Evolutionary conservation across 2,329 filamentous ascomycete species (phyloP), one percentile per base, ranked within the genome.

Genomic region (Arthrobotrys conoides): DNA sequence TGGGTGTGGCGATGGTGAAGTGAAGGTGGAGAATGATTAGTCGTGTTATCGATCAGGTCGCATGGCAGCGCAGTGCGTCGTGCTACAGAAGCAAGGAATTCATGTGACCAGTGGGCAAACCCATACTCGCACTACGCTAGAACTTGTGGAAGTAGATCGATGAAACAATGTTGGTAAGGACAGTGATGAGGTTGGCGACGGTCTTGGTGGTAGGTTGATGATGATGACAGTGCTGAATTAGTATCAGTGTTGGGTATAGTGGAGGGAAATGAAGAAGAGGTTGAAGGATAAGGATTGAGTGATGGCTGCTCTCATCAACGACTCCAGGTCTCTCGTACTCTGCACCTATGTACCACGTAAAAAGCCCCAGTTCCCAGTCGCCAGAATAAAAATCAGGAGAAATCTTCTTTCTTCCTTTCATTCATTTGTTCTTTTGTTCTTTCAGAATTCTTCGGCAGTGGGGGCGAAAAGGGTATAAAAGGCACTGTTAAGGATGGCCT

Each of bases 21-120:
- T 61, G 53, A 38, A 59, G 33, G 30, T 41, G 20, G 57, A 44
- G 5, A 44, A 44, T 61, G 61, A 65, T 65, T 49, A 65, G 61
- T 57, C 70, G 70, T 67, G 33, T 18, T 73, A 59, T 73, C 61
- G 63, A 55, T 53, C 24, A 53, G 30, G 64, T 69, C 57, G 53
- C 64, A 69, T 66, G 33, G 64, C 71, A 66, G 33, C 18, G 65
- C 63, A 51, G 64, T 75, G 64, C 30, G 65, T 64, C 41, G 65
- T 76, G 71, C 48, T 70, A 76, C 66, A 76, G 67, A 46, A 22
- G 48, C 65, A 61, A 30, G 46, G 57, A 65, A 66, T 76, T 66
- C 72, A 76, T 76, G 66, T 76, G 72, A 76, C 57, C 51, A 22
- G 20, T 36, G 20, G 30, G 53, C 49, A 65, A 55, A 33, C 46